Conservation (phyloP, 306 rosid genomes). For the Calophaca sinica region DNA sequence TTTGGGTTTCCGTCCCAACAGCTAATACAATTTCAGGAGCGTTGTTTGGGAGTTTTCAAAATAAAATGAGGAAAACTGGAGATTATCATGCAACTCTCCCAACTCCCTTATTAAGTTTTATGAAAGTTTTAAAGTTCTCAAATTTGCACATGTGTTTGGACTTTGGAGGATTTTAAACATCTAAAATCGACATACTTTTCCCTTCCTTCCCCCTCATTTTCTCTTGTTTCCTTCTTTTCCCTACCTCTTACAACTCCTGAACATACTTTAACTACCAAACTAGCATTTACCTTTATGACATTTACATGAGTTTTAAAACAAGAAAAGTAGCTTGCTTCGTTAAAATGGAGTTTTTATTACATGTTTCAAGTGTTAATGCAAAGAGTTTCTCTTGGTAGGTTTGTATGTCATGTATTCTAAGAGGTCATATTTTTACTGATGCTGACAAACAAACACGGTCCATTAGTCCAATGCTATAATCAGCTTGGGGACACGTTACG, state of each 20-base stretch:
- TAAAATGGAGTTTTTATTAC: constrained; percentile 28
- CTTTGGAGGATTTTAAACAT: no score
- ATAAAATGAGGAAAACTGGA: not conserved
- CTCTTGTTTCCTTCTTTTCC: not conserved
- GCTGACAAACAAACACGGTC: not conserved
- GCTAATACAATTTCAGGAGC: not conserved
- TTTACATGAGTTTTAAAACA: not conserved
- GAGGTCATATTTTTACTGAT: not conserved
- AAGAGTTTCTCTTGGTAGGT: constrained; percentile 8
- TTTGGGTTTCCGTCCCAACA: not conserved
- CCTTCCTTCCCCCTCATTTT: not conserved
- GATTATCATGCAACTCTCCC: no score
- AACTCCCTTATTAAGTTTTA: not conserved
- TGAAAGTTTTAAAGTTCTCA: not conserved
- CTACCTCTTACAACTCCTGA: not conserved
- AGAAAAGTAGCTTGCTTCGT: not conserved
- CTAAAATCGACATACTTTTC: no score
- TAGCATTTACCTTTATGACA: constrained; percentile 13
- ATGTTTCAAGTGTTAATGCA: not conserved
- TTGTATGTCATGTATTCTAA: no score
- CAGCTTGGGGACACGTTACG: constrained; percentile 11
- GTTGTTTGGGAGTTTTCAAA: not conserved
- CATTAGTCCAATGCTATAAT: not conserved
- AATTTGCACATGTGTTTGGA: no score
- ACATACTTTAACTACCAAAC: not conserved